Evolutionary conservation across 1,284 basidiomycete species (phyloP), one percentile per base, ranked within the genome.

Genomic region (Ustilago cynodontis): DNA sequence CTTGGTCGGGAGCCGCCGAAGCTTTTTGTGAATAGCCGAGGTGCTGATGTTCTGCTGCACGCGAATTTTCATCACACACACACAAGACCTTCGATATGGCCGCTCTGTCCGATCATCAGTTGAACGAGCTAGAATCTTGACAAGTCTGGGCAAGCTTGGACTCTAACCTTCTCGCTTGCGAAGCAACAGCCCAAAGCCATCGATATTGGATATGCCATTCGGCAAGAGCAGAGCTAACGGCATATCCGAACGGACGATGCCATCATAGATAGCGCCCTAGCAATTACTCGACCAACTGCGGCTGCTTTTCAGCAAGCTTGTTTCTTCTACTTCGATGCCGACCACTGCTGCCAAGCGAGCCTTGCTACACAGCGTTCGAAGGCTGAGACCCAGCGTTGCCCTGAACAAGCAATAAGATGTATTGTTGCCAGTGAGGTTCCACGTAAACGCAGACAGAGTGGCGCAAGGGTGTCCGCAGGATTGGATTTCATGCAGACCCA

Each of bases 51-150:
- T 41, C 37, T 18, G 68, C 68, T 51, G 59, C 59, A 50, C 18
- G 18, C n/a, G n/a, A n/a, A n/a, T 14, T 28, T 66, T 59, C 64
- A 62, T 71, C 65, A 65, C 69, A 71, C 69, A 55, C 59, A 55
- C 50, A n/a, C n/a, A n/a, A n/a, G 35, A 16, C 35, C 35, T 50
- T 50, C 24, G 9, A 14, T 49, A 26, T 49, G 47, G 47, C 47
- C 47, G 47, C 24, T 49, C 24, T 49, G 47, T 29, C 24, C 47
- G 47, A 6, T 20, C n/a, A 22, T 24, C 43, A 20, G 43, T 20
- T 39, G 37, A 16, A 16, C 37, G 37, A 39, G 37, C 37, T 33
- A 33, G 37, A 39, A 39, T 10, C 37, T n/a, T 39, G 37, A 16
- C 37, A 39, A 39, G n/a, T n/a, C n/a, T n/a, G n/a, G n/a, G n/a